Base-by-base conservation (phyloP, 1,284 basidiomycete genomes). In the Naganishia sp. region DNA sequence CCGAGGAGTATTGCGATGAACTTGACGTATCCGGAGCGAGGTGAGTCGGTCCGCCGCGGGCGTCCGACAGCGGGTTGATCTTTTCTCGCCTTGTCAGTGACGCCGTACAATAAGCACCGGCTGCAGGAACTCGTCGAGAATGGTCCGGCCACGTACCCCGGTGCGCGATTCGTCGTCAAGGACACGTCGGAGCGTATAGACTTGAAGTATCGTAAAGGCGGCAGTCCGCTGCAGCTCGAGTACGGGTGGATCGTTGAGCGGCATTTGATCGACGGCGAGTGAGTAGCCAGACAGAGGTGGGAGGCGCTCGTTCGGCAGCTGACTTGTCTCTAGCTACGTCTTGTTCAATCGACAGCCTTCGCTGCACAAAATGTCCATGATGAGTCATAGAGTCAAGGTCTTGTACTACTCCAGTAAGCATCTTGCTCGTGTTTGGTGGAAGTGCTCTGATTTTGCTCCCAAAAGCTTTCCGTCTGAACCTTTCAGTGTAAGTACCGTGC, bases 301-400 rank as follows among this genome's bases (percentile, higher is more conserved):
- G 23, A 32, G 32, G n/a, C 31, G 23, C 31, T 49, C 15, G 46
- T 17, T 56, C 41, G 69, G 10, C 7, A 11, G 46, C 67, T 72
- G 25, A 71, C 43, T 32, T 28, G 17, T 66, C 41, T n/a, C 28
- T 70, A 94, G 92, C 76, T 97, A 86, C 74, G 92, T 99, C 42
- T 82, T 99, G 58, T 99, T 99, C 84, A 99, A 99, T 80, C 94
- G 96, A 70, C 96, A 99, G 77, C 96, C 96, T 2, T 92, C 88
- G 84, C 81, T 99, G 79, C 96, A 99, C 82, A 99, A 99, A 81
- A 99, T 99, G 96, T 95, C 92, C 84, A 99, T 99, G 96, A 99
- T 99, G 96, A 93, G 92, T 79, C 96, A 99, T 82, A 87, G 96
- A 47, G 91, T 99, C 57, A 93, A 92, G 76, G 83, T 99, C 66